Evolutionary conservation across 805 yeast genomes (phyloP).

Genomic region (Teunomyces funiuensis): DNA sequence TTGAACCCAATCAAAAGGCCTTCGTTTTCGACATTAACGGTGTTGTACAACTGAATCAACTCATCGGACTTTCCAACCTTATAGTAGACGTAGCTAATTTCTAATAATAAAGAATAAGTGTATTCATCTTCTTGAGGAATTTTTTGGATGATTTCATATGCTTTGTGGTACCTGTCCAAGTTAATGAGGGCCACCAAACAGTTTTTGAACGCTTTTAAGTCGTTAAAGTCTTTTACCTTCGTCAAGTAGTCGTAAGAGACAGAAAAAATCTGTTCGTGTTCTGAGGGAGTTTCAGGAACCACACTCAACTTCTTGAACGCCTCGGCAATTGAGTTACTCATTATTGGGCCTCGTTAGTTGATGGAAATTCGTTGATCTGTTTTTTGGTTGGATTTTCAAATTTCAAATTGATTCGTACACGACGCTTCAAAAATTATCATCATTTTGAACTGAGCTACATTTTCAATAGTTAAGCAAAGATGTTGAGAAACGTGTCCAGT

Average conservation of each 20-base stretch:
- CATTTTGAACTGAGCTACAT: background rate
- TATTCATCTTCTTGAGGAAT: slow-evolving; percentile 33
- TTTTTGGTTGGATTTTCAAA: slow-evolving; percentile 4
- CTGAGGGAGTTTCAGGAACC: slow-evolving; percentile 24
- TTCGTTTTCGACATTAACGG: slow-evolving; percentile 12
- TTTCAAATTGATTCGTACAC: background rate
- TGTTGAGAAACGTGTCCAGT: slow-evolving; percentile 2
- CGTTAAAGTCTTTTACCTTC: slow-evolving; percentile 36
- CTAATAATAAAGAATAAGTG: slow-evolving; percentile 36
- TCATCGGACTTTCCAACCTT: slow-evolving; percentile 47
- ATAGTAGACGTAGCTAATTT: slow-evolving; percentile 60
- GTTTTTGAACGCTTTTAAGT: slow-evolving; percentile 35
- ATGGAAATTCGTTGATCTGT: slow-evolving; percentile 2
- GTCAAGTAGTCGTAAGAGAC: slow-evolving; percentile 43
- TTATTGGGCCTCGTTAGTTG: slow-evolving; percentile 9
- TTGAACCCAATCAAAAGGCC: slow-evolving; percentile 34
- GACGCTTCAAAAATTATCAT: slow-evolving; percentile 1
- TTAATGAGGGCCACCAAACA: slow-evolving; percentile 61
- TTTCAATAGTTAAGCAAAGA: background rate
- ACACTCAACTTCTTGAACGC: slow-evolving; percentile 43
- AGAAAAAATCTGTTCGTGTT: slow-evolving; percentile 37
- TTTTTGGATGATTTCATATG: slow-evolving; percentile 42
- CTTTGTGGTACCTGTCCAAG: slow-evolving; percentile 54
- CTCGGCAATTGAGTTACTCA: slow-evolving; percentile 41
- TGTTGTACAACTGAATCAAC: slow-evolving; percentile 20